Base-by-base conservation (phyloP, 2,329 filamentous ascomycete genomes). In the Alternaria sp. region DNA sequence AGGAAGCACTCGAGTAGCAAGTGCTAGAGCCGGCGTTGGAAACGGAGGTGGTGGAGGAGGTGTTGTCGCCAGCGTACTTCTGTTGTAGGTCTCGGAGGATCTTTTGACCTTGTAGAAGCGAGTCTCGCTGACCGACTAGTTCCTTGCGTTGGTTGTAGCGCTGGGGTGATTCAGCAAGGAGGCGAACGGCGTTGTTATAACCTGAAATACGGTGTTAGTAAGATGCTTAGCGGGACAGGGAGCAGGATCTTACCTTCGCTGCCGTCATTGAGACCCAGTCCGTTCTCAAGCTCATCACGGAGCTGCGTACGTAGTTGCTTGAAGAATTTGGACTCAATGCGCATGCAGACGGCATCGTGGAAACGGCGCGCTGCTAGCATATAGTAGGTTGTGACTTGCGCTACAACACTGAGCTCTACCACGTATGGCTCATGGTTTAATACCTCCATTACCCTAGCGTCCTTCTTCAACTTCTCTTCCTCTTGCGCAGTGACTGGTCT, bases 331-430 rank as follows among this genome's bases (percentile, higher is more conserved):
- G 62, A 72, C n/a, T 79, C 70, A 1, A 83, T 69, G 1, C 79
- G 68, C 66, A 79, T 77, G 27, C 71, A 78, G 5, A 85, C 69
- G 0, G 73, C 72, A 28, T 93, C 90, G 0, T 87, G 82, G 67
- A 92, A 90, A 2, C 90, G 85, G 34, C 83, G 79, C 0, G 87
- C 85, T 0, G 91, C 90, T 5, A 90, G 85, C 48, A 86, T 83
- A 71, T 93, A 93, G 74, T 93, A 93, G 0, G 86, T 89, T 0
- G 89, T 82, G 45, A 92, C 84, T 4, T 87, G 87, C 0, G 88
- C 83, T 0, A 90, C 85, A 0, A 90, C 86, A 9, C 84, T 81
- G 0, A 93, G 76, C 70, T 92, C 90, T 0, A 79, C 76, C 1
- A 81, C 73, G 66, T 87, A 92, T 0, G 82, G 81, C 67, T 93